Percentiles rank a stretch among this genome's conserved stretches.
Evolutionary conservation across 2,329 filamentous ascomycete genomes (phyloP).

Genomic region (Penicillium occitanis): DNA sequence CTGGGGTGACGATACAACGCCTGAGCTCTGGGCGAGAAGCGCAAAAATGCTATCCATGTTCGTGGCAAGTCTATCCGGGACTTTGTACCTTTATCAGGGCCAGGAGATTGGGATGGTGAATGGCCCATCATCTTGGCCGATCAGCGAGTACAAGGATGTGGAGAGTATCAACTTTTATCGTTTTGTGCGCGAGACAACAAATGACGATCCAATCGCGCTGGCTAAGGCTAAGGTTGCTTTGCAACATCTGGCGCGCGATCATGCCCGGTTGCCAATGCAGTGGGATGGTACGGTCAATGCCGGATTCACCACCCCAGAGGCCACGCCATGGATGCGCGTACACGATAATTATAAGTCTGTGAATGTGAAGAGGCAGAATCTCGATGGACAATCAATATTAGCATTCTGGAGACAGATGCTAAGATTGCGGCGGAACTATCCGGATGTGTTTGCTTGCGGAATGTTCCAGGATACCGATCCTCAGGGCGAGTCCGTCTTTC

Average conservation of each 20-base stretch:
- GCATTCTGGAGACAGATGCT: slow-evolving; percentile 23
- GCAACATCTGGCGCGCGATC: slow-evolving; percentile 61
- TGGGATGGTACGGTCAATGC: slow-evolving; percentile 59
- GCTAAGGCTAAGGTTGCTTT: slow-evolving; percentile 52
- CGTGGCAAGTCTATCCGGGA: slow-evolving; percentile 52
- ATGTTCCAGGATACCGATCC: slow-evolving; percentile 55
- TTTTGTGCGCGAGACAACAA: slow-evolving; percentile 25
- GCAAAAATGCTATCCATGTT: slow-evolving; percentile 58
- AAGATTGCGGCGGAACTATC: slow-evolving; percentile 54
- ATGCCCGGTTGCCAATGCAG: slow-evolving; percentile 67
- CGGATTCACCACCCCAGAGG: slow-evolving; percentile 55
- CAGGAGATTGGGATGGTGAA: slow-evolving; percentile 60
- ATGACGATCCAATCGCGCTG: slow-evolving; percentile 43
- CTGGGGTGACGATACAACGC: slow-evolving; percentile 50
- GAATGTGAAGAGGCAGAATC: slow-evolving; percentile 53
- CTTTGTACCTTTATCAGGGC: slow-evolving; percentile 61
- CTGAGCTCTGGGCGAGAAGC: slow-evolving; percentile 44
- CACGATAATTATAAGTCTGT: slow-evolving; percentile 59
- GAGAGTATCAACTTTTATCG: slow-evolving; percentile 54
- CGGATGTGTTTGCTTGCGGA: slow-evolving; percentile 62
- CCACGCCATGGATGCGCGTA: slow-evolving; percentile 63
- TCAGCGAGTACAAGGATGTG: slow-evolving; percentile 44
- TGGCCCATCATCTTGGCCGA: slow-evolving; percentile 53
- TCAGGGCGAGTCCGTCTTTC: slow-evolving; percentile 48
- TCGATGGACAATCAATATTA: slow-evolving; percentile 49